phyloP scores from a whole-genome alignment of 2,329 filamentous ascomycete species.

The Aulographum hederae region DNA sequence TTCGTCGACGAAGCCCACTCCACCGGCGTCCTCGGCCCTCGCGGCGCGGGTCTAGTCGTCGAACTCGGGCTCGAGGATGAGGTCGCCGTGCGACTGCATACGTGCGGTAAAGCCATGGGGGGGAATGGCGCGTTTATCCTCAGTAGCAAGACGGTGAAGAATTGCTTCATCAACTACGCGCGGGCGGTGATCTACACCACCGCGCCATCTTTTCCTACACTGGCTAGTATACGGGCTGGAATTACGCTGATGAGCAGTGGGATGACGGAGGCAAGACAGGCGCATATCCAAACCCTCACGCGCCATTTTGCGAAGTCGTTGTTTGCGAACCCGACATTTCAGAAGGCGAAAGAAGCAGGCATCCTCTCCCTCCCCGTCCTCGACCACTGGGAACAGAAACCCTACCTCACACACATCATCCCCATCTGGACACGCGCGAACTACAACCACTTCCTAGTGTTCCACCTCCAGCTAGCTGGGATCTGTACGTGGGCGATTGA shows the following conservation, averaged over 20 bases:
- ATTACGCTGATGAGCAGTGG: conserved; percentile 37
- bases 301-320: neutral
- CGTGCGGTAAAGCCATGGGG: conserved; percentile 45
- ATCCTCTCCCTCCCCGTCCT: neutral
- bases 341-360: neutral
- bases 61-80: conserved; percentile 32
- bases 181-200: conserved; percentile 61
- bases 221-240: conserved; percentile 38
- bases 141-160: conserved; percentile 37
- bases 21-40: conserved; percentile 37
- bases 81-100: conserved; percentile 37
- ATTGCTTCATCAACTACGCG: conserved; percentile 59
- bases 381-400: neutral
- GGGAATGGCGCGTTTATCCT: conserved; percentile 48
- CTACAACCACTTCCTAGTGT: conserved; percentile 38
- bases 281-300: neutral
- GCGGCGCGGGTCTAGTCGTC: conserved; percentile 40
- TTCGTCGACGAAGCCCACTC: conserved; percentile 54
- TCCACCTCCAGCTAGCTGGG: conserved; percentile 37
- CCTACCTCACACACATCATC: conserved; percentile 16
- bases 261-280: conserved; percentile 29
- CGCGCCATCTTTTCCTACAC: conserved; percentile 41
- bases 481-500: conserved; percentile 48
- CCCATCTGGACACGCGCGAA: conserved; percentile 45
- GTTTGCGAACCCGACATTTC: neutral